Conservation (phyloP, 2,329 filamentous ascomycete species). For the Penicillium sp. region DNA sequence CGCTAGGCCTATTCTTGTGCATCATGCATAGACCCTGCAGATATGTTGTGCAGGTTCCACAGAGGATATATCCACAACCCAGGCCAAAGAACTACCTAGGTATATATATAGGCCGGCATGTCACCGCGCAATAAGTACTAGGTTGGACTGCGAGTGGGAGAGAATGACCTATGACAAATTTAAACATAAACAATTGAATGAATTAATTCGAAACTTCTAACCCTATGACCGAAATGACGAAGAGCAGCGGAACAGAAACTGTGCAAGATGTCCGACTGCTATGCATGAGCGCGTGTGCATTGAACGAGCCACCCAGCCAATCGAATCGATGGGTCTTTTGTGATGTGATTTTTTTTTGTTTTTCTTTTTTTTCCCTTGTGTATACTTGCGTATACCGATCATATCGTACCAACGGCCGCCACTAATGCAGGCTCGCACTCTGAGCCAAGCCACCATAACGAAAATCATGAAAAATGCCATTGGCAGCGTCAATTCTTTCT, state of each 20-base stretch:
- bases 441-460: background rate
- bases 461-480: slow-evolving; percentile 2
- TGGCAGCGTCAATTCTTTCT: background rate
- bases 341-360: background rate
- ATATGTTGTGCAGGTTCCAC: slow-evolving; percentile 11
- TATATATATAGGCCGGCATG: too few species aligned
- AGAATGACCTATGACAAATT: too few species aligned
- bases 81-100: background rate
- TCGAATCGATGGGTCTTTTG: background rate
- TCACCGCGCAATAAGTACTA: background rate
- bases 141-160: background rate
- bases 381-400: background rate
- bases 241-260: background rate
- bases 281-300: slow-evolving; percentile 3
- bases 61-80: background rate
- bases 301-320: background rate
- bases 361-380: background rate
- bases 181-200: slow-evolving; percentile 10
- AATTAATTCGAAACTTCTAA: slow-evolving; percentile 12
- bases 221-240: background rate
- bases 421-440: background rate
- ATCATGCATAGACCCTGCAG: slow-evolving; percentile 7
- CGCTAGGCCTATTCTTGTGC: background rate
- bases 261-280: slow-evolving; percentile 7
- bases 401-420: slow-evolving; percentile 4